Conservation (phyloP, 2,329 filamentous ascomycete genomes). For the Beauveria asiatica region DNA sequence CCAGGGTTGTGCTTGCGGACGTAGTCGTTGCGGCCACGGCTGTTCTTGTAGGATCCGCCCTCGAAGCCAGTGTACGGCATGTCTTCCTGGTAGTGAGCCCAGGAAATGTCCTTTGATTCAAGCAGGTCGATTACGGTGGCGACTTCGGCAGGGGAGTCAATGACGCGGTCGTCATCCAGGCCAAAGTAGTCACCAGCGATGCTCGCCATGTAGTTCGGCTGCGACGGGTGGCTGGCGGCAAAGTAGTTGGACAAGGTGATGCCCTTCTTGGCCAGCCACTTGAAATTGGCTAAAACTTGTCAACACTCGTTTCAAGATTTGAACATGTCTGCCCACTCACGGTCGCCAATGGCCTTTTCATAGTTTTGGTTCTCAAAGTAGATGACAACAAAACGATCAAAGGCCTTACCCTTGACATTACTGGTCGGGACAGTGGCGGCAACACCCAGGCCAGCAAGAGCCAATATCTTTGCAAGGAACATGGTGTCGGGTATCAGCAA, state of each 20-base stretch:
- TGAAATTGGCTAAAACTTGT: constrained; percentile 17
- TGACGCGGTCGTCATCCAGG: constrained; percentile 51
- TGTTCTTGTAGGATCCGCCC: constrained; percentile 53
- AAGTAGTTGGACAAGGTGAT: constrained; percentile 28
- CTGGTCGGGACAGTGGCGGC: constrained; percentile 9
- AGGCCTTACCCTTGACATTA: constrained; percentile 30
- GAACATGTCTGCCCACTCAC: constrained; percentile 27
- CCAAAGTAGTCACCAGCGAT: constrained; percentile 57
- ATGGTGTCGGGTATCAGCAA: not conserved
- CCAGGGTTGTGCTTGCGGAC: constrained; percentile 72
- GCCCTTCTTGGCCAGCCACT: constrained; percentile 22
- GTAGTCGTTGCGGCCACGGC: constrained; percentile 62
- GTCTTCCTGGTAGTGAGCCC: constrained; percentile 70
- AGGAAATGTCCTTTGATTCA: constrained; percentile 54
- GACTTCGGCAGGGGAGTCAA: constrained; percentile 48
- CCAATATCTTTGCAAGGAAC: constrained; percentile 1
- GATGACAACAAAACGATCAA: constrained; percentile 64
- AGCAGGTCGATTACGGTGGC: constrained; percentile 60
- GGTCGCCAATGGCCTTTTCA: constrained; percentile 54
- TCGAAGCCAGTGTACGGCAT: constrained; percentile 68
- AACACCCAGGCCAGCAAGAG: not conserved
- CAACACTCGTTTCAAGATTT: too few relatives aligned
- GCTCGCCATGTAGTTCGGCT: constrained; percentile 60
- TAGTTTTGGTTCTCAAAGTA: constrained; percentile 74
- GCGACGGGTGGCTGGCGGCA: constrained; percentile 55